A percentile compares a stretch with the other conserved stretches of the same genome.
Evolutionary conservation across 129 eudicot genomes (phyloP).

Genomic region (Pittosporum tobira): DNA sequence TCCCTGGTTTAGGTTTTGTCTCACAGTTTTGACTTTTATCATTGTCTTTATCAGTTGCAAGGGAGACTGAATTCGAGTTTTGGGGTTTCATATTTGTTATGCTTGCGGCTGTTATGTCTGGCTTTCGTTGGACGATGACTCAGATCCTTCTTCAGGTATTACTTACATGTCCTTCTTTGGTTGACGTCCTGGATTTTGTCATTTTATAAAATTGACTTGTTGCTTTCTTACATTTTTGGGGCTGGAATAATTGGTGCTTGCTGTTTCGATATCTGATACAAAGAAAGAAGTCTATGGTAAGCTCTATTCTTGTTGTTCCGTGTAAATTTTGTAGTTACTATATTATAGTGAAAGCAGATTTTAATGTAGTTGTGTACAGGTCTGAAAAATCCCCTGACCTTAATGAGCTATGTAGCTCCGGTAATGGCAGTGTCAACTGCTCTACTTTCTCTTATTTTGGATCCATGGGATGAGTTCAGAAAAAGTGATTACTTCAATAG

Average conservation of each 20-base stretch:
- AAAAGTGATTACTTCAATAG: constrained; percentile 68
- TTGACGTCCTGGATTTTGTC: not conserved
- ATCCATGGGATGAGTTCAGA: constrained; percentile 79
- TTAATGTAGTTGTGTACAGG: constrained; percentile 34
- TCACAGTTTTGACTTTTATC: not conserved
- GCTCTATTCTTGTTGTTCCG: constrained; percentile 19
- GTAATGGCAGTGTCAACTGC: constrained; percentile 85
- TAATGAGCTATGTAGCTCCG: constrained; percentile 98
- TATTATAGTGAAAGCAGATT: not conserved
- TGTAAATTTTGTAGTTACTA: constrained; percentile 5
- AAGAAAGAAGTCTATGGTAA: constrained; percentile 93
- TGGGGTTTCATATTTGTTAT: constrained; percentile 94
- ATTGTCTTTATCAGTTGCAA: constrained; percentile 50
- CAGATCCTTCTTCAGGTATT: constrained; percentile 96
- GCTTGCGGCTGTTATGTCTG: constrained; percentile 99
- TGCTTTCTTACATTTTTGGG: constrained; percentile 20
- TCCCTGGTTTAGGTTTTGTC: not conserved
- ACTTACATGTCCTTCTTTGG: not conserved
- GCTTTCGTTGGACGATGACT: constrained; percentile 97
- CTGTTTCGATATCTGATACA: constrained; percentile 27
- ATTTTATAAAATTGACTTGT: constrained; percentile 6
- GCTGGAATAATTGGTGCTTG: constrained; percentile 25
- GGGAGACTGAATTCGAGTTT: constrained; percentile 85
- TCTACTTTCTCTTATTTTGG: constrained; percentile 57
- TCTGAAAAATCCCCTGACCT: constrained; percentile 84